Percentiles rank a stretch among this genome's conserved stretches.
Conservation (phyloP, 1,284 basidiomycete genomes). For the Marasmius sp. region DNA sequence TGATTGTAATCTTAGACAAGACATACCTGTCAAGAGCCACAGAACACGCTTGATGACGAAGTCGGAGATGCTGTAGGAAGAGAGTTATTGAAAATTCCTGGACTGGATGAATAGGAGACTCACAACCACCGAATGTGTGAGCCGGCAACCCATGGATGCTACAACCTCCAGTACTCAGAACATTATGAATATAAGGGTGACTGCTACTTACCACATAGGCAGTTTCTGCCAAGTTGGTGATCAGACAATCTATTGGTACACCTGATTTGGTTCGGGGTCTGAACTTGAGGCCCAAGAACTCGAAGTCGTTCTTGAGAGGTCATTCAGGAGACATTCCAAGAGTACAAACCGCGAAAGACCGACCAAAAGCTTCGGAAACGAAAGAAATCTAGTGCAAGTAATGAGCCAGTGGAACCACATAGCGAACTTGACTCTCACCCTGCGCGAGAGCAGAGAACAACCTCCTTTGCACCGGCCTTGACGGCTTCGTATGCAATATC, state of each 20-base stretch:
- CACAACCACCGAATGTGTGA: conserved; percentile 64
- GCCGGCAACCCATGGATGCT: conserved; percentile 58
- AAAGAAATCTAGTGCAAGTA: conserved; percentile 42
- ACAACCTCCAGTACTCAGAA: background rate
- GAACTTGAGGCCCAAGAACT: conserved; percentile 50
- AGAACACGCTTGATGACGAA: conserved; percentile 63
- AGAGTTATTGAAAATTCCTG: background rate
- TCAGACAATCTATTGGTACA: conserved; percentile 61
- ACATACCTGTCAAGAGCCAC: conserved; percentile 58
- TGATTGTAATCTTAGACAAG: background rate
- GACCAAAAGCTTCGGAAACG: conserved; percentile 61
- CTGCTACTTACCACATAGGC: conserved; percentile 46
- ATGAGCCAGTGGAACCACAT: background rate
- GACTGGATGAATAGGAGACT: conserved; percentile 17
- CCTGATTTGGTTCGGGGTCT: conserved; percentile 30
- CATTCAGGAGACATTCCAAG: background rate
- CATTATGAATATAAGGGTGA: background rate
- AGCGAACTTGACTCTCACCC: conserved; percentile 27
- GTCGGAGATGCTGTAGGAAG: conserved; percentile 46
- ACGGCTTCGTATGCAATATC: conserved; percentile 56
- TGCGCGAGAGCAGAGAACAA: conserved; percentile 53
- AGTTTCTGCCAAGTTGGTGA: conserved; percentile 57
- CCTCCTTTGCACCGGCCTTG: conserved; percentile 54
- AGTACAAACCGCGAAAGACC: conserved; percentile 3
- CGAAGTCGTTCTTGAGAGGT: conserved; percentile 51